Conservation (phyloP, 1,284 basidiomycete species). For the Stygiomarasmius scandens region DNA sequence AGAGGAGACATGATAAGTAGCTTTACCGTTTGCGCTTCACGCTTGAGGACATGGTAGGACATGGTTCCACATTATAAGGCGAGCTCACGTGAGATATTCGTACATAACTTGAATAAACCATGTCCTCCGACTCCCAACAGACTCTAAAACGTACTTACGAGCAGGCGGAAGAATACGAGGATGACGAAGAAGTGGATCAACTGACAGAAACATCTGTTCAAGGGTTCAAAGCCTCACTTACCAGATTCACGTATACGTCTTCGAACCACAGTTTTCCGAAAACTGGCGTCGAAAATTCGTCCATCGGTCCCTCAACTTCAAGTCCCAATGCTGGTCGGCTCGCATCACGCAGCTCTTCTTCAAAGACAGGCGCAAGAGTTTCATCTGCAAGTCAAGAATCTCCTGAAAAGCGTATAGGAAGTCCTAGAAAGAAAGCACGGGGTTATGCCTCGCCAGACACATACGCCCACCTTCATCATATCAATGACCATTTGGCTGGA, state of each 20-base stretch:
- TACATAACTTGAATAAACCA: too few relatives aligned
- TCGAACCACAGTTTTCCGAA: background rate
- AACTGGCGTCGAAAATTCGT: background rate
- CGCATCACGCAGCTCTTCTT: background rate
- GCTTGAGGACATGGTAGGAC: too few relatives aligned
- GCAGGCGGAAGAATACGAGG: background rate
- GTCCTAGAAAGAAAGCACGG: conserved; percentile 34
- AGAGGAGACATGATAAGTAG: too few relatives aligned
- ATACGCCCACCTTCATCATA: conserved; percentile 47
- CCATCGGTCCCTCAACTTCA: too few relatives aligned
- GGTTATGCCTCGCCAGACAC: conserved; percentile 48
- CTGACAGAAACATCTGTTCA: background rate
- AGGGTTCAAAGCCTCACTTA: background rate
- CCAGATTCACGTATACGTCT: background rate
- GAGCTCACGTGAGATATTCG: too few relatives aligned
- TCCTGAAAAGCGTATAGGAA: background rate
- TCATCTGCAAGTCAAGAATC: background rate
- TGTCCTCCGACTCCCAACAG: too few relatives aligned
- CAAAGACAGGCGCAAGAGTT: background rate
- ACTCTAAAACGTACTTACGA: too few relatives aligned
- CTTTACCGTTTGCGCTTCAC: too few relatives aligned
- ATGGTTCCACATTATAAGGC: too few relatives aligned
- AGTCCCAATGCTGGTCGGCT: too few relatives aligned
- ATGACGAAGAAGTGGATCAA: background rate
- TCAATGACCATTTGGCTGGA: conserved; percentile 44